phyloP scores from a whole-genome alignment of 169 alveolate genomes.

The Pseudocohnilembus persalinus region DNA sequence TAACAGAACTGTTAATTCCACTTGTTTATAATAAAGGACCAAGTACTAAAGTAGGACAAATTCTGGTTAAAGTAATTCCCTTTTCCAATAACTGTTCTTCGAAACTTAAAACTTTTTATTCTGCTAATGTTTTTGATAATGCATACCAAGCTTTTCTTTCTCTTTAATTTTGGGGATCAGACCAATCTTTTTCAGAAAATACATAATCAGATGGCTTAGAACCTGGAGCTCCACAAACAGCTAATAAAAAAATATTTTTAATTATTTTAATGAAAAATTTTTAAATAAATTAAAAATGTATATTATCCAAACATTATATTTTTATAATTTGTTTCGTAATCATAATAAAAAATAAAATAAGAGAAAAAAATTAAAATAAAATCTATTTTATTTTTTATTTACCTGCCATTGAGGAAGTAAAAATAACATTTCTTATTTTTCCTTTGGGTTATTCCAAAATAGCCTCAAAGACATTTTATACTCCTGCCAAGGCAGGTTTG shows the following conservation, averaged over 20 bases:
- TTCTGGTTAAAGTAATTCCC: not conserved
- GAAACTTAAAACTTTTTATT: not conserved
- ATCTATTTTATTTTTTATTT: too few species aligned
- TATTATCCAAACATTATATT: too few species aligned
- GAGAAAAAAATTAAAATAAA: too few species aligned
- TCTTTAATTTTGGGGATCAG: not conserved
- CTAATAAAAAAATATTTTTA: too few species aligned
- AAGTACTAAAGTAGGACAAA: not conserved
- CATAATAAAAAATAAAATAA: too few species aligned
- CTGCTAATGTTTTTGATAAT: not conserved
- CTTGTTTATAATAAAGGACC: not conserved
- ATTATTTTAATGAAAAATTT: too few species aligned
- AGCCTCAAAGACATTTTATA: not conserved
- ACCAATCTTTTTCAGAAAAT: not conserved
- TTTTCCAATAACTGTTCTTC: not conserved
- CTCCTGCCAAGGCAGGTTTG: not conserved
- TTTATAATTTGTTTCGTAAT: too few species aligned
- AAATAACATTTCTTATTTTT: not conserved
- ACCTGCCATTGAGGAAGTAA: not conserved
- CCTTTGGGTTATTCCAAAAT: not conserved
- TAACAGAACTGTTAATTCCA: not conserved
- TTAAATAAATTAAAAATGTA: too few species aligned
- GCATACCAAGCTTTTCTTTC: not conserved
- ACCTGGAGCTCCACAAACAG: not conserved
- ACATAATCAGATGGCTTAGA: not conserved